Evolutionary conservation across 2,329 filamentous ascomycete species (phyloP).

Genomic region (Cladosporium sp.): DNA sequence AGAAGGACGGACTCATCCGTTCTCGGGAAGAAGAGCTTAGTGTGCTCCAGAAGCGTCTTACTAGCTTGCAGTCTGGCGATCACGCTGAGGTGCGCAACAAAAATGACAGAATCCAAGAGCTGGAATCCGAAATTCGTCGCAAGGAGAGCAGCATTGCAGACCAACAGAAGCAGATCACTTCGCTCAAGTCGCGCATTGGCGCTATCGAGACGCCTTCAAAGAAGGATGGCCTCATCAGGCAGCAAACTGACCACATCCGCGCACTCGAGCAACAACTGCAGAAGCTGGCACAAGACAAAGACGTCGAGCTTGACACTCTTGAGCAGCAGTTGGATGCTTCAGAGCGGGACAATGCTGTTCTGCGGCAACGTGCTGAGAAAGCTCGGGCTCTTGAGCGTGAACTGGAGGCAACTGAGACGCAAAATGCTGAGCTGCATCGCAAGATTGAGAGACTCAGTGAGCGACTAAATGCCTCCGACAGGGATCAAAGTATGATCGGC

Average conservation of each 20-base stretch:
- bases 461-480: constrained; percentile 27
- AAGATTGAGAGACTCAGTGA: constrained; percentile 27
- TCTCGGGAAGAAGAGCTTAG: constrained; percentile 44
- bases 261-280: constrained; percentile 35
- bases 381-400: constrained; percentile 36
- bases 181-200: constrained; percentile 35
- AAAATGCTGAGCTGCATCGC: constrained; percentile 33
- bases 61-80: constrained; percentile 33
- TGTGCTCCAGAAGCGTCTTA: constrained; percentile 34
- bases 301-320: constrained; percentile 35
- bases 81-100: constrained; percentile 34
- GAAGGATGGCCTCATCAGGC: constrained; percentile 38
- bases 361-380: constrained; percentile 20
- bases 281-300: constrained; percentile 38
- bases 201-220: constrained; percentile 40
- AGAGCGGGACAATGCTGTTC: constrained; percentile 24
- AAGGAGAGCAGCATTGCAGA: constrained; percentile 34
- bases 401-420: constrained; percentile 31
- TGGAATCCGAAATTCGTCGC: constrained; percentile 41
- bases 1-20: constrained; percentile 43
- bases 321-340: constrained; percentile 31
- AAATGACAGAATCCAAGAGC: constrained; percentile 36
- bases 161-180: constrained; percentile 34
- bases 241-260: constrained; percentile 38
- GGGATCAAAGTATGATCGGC: constrained; percentile 32